phyloP scores from a whole-genome alignment of 768 basidiomycete species.

The Lactarius psammicola region DNA sequence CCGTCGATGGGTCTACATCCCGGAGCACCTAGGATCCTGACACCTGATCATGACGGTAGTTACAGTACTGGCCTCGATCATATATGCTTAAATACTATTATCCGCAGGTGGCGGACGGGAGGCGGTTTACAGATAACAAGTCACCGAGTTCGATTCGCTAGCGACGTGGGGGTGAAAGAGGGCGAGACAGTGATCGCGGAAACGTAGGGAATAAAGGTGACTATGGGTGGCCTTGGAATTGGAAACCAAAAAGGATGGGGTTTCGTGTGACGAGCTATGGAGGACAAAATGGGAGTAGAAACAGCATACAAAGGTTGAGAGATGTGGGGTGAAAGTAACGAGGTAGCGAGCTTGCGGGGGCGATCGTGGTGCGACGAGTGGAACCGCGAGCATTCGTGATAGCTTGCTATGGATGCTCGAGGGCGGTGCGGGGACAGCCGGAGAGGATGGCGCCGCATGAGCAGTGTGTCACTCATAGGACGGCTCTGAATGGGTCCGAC shows the following conservation, averaged over 20 bases:
- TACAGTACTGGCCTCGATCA: background rate
- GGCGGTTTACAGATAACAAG: background rate
- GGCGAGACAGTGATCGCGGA: background rate
- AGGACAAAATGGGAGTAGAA: background rate
- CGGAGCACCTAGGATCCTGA: background rate
- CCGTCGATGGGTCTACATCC: background rate
- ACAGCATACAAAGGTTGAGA: no score
- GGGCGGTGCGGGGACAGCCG: background rate
- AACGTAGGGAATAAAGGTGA: background rate
- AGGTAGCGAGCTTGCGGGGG: background rate
- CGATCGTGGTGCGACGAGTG: background rate
- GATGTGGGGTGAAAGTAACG: no score
- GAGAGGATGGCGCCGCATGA: background rate
- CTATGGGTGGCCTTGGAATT: no score
- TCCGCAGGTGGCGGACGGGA: background rate
- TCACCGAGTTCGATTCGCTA: background rate
- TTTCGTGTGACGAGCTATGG: background rate
- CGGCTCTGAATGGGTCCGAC: conserved; percentile 64
- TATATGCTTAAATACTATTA: background rate
- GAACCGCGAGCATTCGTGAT: background rate
- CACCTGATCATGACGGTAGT: background rate
- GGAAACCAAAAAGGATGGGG: background rate
- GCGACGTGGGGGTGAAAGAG: background rate
- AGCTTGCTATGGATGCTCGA: background rate
- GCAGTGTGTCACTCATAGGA: conserved; percentile 19